Conservation (phyloP, 169 alveolate genomes). For the Plasmodium adleri region DNA sequence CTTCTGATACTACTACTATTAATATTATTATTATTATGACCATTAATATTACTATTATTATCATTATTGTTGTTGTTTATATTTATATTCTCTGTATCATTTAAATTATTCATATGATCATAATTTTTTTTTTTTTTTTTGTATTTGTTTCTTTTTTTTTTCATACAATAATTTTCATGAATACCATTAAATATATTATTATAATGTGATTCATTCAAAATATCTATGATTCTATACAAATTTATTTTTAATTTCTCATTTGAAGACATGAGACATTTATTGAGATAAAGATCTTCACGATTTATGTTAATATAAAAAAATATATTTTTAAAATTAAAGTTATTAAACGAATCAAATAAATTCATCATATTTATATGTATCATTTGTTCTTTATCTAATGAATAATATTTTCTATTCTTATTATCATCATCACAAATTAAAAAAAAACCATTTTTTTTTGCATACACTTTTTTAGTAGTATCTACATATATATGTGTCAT, state of each 20-base stretch:
- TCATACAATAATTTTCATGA: background rate
- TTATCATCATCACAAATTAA: too few species aligned
- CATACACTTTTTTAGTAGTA: too few species aligned
- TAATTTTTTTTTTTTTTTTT: background rate
- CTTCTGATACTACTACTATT: too few species aligned
- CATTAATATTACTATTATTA: too few species aligned
- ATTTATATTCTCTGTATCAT: too few species aligned
- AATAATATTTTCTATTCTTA: too few species aligned
- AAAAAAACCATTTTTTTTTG: too few species aligned
- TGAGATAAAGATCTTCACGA: constrained; percentile 67
- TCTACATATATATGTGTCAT: too few species aligned
- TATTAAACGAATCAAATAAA: constrained; percentile 24
- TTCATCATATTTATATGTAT: constrained; percentile 14
- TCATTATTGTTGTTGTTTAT: too few species aligned
- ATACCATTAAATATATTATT: background rate
- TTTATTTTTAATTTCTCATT: constrained; percentile 21
- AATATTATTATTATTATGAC: too few species aligned
- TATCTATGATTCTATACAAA: constrained; percentile 31
- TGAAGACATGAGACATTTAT: constrained; percentile 36
- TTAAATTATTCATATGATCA: too few species aligned
- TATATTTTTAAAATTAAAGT: constrained; percentile 29
- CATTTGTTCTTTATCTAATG: background rate
- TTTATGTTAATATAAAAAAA: constrained; percentile 42
- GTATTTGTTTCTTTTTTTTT: background rate
- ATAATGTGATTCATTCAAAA: constrained; percentile 15